Base-by-base conservation (phyloP, 768 basidiomycete species). In the Macrolepiota fuliginosa region DNA sequence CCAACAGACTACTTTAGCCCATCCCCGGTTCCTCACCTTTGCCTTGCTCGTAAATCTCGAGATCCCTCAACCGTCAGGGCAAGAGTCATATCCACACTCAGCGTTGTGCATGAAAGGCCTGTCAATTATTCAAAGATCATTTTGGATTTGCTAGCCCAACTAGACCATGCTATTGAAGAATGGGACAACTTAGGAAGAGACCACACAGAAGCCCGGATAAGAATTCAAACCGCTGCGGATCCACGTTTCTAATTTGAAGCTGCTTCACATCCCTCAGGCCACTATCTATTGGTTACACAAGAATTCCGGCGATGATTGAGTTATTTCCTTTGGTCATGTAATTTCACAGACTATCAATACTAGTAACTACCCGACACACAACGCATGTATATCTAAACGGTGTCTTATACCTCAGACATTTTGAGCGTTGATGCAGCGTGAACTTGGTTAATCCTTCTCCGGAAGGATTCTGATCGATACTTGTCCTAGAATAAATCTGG, bases 61-160 rank as follows among this genome's bases (percentile, higher is more conserved):
- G 29, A 47, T 35, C 29, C 25, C n/a, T 45, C 32, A 12, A 24
- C 39, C 11, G 17, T 17, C 17, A 29, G 39, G 11, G 29, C 29
- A 19, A 36, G 11, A 32, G 35, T 27, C 11, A 50, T 37, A 4
- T 37, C 46, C 27, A 25, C 10, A 9, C 57, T 51, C 29, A 46
- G 24, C 27, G 19, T 19, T 9, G 37, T 45, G n/a, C 59, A 54
- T 12, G 51, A 46, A 35, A 29, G 29, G 11, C 29, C 52, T 36
- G 12, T 54, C 25, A 46, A 46, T 19, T 68, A 74, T 49, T 71
- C 77, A 42, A 63, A 68, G 52, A 72, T 73, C 36, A 64, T 79
- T 19, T 53, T 72, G 39, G 67, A 73, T 39, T 63, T 80, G 13
- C 65, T 80, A 25, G 61, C 56, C 10, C 74, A 77, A 39, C 66